These are phyloP conservation scores for Funneliformis geosporum DNA, from an alignment of 192 early-diverging fungal genomes.

Conservation along the genomic window DNA sequence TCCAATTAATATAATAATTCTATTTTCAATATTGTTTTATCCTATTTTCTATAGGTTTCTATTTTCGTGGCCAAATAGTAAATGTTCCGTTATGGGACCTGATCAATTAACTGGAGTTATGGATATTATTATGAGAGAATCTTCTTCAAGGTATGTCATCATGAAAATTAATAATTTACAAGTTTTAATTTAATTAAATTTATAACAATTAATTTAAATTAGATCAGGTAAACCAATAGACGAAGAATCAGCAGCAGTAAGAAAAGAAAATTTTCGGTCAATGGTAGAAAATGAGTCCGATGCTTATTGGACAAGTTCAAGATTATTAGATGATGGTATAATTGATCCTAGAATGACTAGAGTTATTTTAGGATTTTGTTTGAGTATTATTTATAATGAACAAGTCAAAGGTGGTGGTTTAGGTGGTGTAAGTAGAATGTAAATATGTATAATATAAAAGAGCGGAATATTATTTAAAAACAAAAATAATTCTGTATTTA, in stretches of 20 bases:
- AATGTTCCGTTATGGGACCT: constrained; percentile 69
- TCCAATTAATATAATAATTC: too few species aligned
- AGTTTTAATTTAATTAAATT: neutral
- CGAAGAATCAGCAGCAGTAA: constrained; percentile 50
- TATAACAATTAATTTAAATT: neutral
- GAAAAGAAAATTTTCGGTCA: constrained; percentile 50
- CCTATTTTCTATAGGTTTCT: constrained; percentile 48
- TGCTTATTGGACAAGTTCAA: constrained; percentile 62
- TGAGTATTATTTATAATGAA: constrained; percentile 57
- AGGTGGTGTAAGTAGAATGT: constrained; percentile 66
- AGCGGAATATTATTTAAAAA: too few species aligned
- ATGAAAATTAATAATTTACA: neutral
- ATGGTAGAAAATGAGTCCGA: constrained; percentile 61
- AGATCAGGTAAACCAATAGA: constrained; percentile 54
- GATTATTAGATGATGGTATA: constrained; percentile 61
- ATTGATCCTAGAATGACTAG: constrained; percentile 67
- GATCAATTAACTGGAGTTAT: constrained; percentile 71
- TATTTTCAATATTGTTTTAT: neutral
- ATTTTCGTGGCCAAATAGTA: constrained; percentile 71
- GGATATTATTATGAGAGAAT: constrained; percentile 66
- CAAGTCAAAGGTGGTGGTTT: constrained; percentile 61
- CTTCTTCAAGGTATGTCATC: constrained; percentile 51
- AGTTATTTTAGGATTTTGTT: constrained; percentile 58
- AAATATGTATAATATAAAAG: too few species aligned
- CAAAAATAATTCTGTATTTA: too few species aligned